A percentile compares a stretch with the other conserved stretches of the same genome.
Evolutionary conservation across 108 stramenopile genomes (phyloP).

Genomic region (Nannochloropsis granulata): DNA sequence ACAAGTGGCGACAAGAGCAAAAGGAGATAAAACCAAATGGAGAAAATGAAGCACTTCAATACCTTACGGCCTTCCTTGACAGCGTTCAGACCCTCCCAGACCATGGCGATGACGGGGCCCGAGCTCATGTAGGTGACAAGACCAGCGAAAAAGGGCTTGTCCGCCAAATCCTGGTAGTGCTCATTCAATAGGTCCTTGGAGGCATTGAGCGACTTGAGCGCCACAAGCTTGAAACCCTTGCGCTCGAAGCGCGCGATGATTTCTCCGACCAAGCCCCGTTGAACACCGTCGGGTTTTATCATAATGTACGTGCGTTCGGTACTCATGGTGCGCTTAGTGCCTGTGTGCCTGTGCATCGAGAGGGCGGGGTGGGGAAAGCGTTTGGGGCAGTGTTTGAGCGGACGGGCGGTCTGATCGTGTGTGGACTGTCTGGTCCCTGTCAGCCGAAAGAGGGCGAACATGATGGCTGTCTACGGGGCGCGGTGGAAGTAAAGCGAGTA

Average conservation of each 20-base stretch:
- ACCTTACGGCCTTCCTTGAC: slow-evolving; percentile 49
- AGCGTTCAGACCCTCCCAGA: slow-evolving; percentile 39
- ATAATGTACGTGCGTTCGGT: slow-evolving; percentile 73
- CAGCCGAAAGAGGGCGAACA: too few relatives aligned
- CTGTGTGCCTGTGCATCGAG: too few relatives aligned
- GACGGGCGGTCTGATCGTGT: too few relatives aligned
- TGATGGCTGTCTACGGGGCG: too few relatives aligned
- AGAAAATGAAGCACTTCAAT: not conserved
- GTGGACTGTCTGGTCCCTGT: too few relatives aligned
- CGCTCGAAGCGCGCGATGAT: slow-evolving; percentile 93
- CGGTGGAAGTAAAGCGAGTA: too few relatives aligned
- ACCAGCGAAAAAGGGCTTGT: slow-evolving; percentile 84
- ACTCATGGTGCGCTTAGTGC: not conserved
- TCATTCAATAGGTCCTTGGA: slow-evolving; percentile 66
- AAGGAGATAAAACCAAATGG: too few relatives aligned
- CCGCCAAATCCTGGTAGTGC: slow-evolving; percentile 83
- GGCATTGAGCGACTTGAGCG: slow-evolving; percentile 78
- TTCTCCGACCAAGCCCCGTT: slow-evolving; percentile 90
- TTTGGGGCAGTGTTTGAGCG: too few relatives aligned
- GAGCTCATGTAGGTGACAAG: slow-evolving; percentile 78
- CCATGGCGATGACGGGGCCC: slow-evolving; percentile 69
- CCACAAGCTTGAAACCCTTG: slow-evolving; percentile 89
- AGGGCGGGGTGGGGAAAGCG: too few relatives aligned
- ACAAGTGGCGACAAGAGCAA: too few relatives aligned
- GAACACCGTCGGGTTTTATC: slow-evolving; percentile 99